phyloP scores from a whole-genome alignment of 805 yeast genomes.

The Ogataea populi-albae region DNA sequence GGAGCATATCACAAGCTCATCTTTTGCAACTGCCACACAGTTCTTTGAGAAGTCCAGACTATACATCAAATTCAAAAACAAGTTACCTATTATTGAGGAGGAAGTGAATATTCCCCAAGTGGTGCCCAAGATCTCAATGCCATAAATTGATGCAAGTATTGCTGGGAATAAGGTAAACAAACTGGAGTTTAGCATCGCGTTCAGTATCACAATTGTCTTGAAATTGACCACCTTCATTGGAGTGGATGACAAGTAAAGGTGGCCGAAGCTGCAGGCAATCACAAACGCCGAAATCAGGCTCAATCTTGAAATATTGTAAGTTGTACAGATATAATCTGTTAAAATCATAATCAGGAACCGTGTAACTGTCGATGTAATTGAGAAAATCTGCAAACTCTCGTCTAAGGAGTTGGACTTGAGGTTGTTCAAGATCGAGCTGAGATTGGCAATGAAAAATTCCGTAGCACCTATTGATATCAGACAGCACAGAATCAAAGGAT shows the following conservation, averaged over 20 bases:
- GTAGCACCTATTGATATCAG: conserved; percentile 75
- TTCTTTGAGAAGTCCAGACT: conserved; percentile 59
- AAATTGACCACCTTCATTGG: conserved; percentile 22
- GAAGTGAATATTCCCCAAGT: conserved; percentile 89
- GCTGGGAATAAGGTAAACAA: conserved; percentile 86
- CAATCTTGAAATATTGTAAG: conserved; percentile 26
- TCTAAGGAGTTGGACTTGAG: conserved; percentile 21
- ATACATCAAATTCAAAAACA: conserved; percentile 58
- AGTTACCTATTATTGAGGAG: conserved; percentile 53
- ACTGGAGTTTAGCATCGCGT: conserved; percentile 58
- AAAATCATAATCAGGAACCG: conserved; percentile 65
- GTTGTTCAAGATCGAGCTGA: conserved; percentile 48
- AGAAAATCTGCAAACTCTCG: conserved; percentile 31
- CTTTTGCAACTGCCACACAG: conserved; percentile 24
- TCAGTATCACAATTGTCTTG: conserved; percentile 21
- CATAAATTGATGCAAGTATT: conserved; percentile 80
- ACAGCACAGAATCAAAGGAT: conserved; percentile 61
- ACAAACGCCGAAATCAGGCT: conserved; percentile 27
- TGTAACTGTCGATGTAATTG: conserved; percentile 65
- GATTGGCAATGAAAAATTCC: conserved; percentile 81
- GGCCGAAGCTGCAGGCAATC: conserved; percentile 27
- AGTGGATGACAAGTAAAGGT: conserved; percentile 30
- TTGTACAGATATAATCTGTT: conserved; percentile 55
- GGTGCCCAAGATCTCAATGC: conserved; percentile 82
- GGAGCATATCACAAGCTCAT: conserved; percentile 32